phyloP scores from a whole-genome alignment of 306 rosid genomes.

The Trichosanthes cucumerina region DNA sequence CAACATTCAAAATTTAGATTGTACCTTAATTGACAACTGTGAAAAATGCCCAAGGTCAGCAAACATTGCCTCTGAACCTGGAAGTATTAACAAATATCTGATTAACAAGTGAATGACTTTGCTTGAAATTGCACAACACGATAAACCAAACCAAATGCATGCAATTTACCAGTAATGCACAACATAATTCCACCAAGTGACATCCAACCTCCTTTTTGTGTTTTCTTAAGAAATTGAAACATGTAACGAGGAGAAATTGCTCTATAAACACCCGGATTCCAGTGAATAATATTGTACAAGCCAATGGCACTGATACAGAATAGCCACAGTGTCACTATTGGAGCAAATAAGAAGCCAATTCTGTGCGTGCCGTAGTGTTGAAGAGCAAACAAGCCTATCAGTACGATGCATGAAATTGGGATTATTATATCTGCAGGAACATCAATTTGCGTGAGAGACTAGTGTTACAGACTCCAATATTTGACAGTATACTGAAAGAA shows the following conservation, averaged over 20 bases:
- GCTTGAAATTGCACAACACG: constrained; percentile 10
- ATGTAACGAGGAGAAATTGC: constrained; percentile 81
- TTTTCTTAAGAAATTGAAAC: constrained; percentile 50
- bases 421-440: constrained; percentile 63
- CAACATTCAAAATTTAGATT: neutral
- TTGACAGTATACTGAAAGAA: neutral
- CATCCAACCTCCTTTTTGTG: constrained; percentile 70
- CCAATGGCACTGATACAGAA: constrained; percentile 75
- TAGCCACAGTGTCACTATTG: constrained; percentile 75
- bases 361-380: constrained; percentile 94
- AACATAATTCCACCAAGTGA: constrained; percentile 89
- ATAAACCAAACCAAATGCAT: constrained; percentile 19
- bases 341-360: constrained; percentile 91
- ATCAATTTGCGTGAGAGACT: constrained; percentile 16
- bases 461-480: neutral
- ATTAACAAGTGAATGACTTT: constrained; percentile 6
- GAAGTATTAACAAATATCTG: constrained; percentile 7
- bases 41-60: constrained; percentile 99
- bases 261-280: constrained; percentile 54
- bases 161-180: constrained; percentile 65
- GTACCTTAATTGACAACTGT: constrained; percentile 81
- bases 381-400: constrained; percentile 79
- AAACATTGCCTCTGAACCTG: constrained; percentile 99
- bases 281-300: constrained; percentile 66
- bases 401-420: constrained; percentile 70